Evolutionary conservation across 176 grass and related monocot species (phyloP).

Genomic region (maize (Zea mays)): Zm-B73-REFERENCE-NAM-5.0 NC_050097.1:191680001-191680500

Average conservation of each 20-base stretch:
- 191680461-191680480: background rate
- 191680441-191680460: background rate
- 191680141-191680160: background rate
- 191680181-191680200: background rate
- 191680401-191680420: slow-evolving; percentile 16
- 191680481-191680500: slow-evolving; percentile 24
- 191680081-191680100: background rate
- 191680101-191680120: background rate
- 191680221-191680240: background rate
- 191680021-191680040: too few relatives aligned
- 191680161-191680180: background rate
- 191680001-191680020: too few relatives aligned
- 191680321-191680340: background rate
- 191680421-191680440: background rate
- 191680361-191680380: background rate
- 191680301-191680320: background rate
- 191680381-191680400: background rate
- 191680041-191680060: too few relatives aligned
- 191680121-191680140: background rate
- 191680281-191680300: background rate
- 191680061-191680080: background rate
- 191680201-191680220: background rate
- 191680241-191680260: background rate
- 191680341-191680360: background rate
- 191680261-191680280: background rate